These are phyloP conservation scores for Wickerhamiella cacticola DNA, from an alignment of 805 yeast genomes.

Conservation along the genomic window DNA sequence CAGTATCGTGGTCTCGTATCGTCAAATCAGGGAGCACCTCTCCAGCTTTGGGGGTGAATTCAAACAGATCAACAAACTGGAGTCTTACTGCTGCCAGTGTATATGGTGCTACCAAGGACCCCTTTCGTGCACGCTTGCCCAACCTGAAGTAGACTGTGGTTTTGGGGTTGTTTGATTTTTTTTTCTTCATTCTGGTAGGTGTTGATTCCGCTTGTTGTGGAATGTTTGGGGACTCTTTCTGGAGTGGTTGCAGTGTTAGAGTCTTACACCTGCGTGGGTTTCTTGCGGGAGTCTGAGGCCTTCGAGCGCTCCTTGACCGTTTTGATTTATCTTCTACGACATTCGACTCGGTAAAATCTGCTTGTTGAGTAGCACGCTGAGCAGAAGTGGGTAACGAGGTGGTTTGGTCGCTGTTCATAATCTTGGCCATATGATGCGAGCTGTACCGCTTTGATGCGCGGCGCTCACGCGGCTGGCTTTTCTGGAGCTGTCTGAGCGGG, in stretches of 20 bases:
- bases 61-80: slow-evolving; percentile 75
- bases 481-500: slow-evolving; percentile 66
- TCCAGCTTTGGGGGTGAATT: slow-evolving; percentile 57
- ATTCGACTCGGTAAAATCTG: slow-evolving; percentile 19
- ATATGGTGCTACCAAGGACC: slow-evolving; percentile 16
- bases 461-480: slow-evolving; percentile 72
- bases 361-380: slow-evolving; percentile 17
- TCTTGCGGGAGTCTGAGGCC: no score
- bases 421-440: slow-evolving; percentile 80
- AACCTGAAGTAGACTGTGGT: slow-evolving; percentile 27
- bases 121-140: slow-evolving; percentile 23
- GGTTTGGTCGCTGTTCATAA: slow-evolving; percentile 25
- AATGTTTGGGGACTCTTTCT: neutral
- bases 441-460: slow-evolving; percentile 90
- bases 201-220: neutral
- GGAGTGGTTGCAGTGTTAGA: neutral
- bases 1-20: slow-evolving; percentile 46
- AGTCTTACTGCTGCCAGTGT: slow-evolving; percentile 34
- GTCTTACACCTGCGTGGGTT: no score
- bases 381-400: slow-evolving; percentile 20
- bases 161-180: neutral
- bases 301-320: neutral
- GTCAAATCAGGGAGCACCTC: slow-evolving; percentile 68
- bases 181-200: neutral
- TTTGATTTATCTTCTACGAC: slow-evolving; percentile 13